Evolutionary conservation across 371 early-diverging fungal species (phyloP).

Genomic region (Lichtheimia corymbifera): DNA sequence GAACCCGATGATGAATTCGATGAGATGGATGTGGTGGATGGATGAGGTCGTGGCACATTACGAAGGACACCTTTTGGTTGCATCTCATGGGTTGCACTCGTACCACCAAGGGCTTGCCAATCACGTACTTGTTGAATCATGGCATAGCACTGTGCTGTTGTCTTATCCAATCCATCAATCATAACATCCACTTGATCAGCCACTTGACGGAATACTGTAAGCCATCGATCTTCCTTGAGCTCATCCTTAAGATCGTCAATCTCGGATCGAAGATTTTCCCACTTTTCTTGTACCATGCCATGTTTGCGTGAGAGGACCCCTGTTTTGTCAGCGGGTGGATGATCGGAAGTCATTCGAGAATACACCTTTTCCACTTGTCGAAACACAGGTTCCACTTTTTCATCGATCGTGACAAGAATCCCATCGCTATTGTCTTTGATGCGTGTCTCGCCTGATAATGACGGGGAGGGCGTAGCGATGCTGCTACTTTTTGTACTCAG

Average conservation of each 20-base stretch:
- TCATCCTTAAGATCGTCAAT: conserved; percentile 58
- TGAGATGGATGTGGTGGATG: conserved; percentile 20
- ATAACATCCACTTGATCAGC: conserved; percentile 61
- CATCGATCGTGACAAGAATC: conserved; percentile 54
- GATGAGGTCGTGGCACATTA: conserved; percentile 18
- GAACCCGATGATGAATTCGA: conserved; percentile 22
- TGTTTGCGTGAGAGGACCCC: conserved; percentile 41
- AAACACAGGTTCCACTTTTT: conserved; percentile 53
- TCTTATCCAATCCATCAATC: conserved; percentile 63
- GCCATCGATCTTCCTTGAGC: conserved; percentile 62
- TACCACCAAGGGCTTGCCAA: conserved; percentile 15
- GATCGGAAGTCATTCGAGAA: conserved; percentile 45
- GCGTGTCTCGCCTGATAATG: conserved; percentile 7
- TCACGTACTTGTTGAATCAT: conserved; percentile 48
- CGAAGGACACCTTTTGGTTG: conserved; percentile 22
- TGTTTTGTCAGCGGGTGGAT: conserved; percentile 30
- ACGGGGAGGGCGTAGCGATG: background rate
- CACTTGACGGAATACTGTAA: conserved; percentile 57
- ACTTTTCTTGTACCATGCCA: conserved; percentile 40
- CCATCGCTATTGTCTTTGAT: conserved; percentile 31
- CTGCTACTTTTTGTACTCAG: background rate
- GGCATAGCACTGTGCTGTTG: conserved; percentile 54
- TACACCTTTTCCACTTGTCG: conserved; percentile 54
- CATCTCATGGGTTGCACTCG: background rate
- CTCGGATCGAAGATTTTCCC: conserved; percentile 47